phyloP scores from a whole-genome alignment of 805 yeast genomes.

The Yarrowia phangngaensis region DNA sequence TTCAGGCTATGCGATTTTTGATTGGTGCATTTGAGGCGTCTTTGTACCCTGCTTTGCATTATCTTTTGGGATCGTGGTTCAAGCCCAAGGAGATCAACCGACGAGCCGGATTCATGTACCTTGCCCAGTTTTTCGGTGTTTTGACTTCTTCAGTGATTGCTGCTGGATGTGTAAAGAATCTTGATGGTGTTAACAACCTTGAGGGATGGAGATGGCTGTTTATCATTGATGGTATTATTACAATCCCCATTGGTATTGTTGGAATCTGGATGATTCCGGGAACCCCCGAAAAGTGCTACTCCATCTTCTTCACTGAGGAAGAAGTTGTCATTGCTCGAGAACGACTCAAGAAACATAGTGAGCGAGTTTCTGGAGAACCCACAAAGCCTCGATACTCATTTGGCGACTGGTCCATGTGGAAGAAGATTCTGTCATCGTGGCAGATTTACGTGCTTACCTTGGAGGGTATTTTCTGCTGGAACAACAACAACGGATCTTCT shows the following conservation, averaged over 20 bases:
- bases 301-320: constrained; percentile 51
- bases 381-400: constrained; percentile 31
- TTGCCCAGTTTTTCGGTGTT: constrained; percentile 59
- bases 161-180: constrained; percentile 48
- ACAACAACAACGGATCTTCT: constrained; percentile 49
- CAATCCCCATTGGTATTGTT: constrained; percentile 52
- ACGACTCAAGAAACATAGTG: constrained; percentile 37
- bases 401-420: constrained; percentile 50
- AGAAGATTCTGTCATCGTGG: constrained; percentile 52
- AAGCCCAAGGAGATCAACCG: constrained; percentile 54
- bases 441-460: constrained; percentile 54
- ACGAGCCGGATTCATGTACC: constrained; percentile 56
- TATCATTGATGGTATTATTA: constrained; percentile 58
- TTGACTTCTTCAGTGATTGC: constrained; percentile 60
- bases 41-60: constrained; percentile 48
- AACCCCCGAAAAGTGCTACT: constrained; percentile 55
- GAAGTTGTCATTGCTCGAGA: constrained; percentile 52
- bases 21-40: constrained; percentile 67
- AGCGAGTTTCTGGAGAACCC: constrained; percentile 22
- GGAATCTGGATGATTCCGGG: constrained; percentile 61
- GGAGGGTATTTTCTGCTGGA: constrained; percentile 60
- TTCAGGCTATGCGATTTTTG: constrained; percentile 60
- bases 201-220: constrained; percentile 71
- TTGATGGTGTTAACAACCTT: constrained; percentile 52
- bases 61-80: constrained; percentile 50